phyloP scores from a whole-genome alignment of 768 basidiomycete species.

The Boletus sp. region DNA sequence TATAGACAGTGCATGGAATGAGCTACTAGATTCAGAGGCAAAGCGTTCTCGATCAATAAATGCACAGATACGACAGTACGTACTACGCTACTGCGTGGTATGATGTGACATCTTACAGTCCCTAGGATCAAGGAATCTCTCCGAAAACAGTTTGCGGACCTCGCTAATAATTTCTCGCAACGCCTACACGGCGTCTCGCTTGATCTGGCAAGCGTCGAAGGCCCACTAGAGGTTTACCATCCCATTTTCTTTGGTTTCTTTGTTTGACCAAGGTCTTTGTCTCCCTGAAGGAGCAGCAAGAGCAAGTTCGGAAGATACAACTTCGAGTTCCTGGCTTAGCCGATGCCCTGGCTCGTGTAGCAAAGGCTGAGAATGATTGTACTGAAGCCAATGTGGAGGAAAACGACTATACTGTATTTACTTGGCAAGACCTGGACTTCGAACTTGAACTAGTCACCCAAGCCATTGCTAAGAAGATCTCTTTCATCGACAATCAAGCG shows the following conservation, averaged over 20 bases:
- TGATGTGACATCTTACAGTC: not conserved
- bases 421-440: conserved; percentile 83
- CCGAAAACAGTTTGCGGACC: conserved; percentile 70
- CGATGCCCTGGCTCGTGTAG: conserved; percentile 53
- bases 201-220: conserved; percentile 71
- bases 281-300: conserved; percentile 65
- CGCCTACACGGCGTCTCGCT: conserved; percentile 62
- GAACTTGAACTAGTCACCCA: conserved; percentile 82
- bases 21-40: conserved; percentile 70
- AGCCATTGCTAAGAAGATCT: conserved; percentile 83
- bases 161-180: conserved; percentile 75
- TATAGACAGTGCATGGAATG: conserved; percentile 75
- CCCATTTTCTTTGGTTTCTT: conserved; percentile 1
- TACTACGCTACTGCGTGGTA: conserved; percentile 10
- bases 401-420: conserved; percentile 93
- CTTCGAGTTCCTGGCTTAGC: conserved; percentile 64
- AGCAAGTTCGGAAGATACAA: conserved; percentile 60
- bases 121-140: conserved; percentile 77
- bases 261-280: conserved; percentile 4
- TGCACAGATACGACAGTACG: conserved; percentile 84
- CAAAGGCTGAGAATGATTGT: conserved; percentile 71
- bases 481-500: conserved; percentile 96
- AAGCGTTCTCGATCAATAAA: conserved; percentile 79
- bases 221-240: conserved; percentile 62
- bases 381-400: conserved; percentile 89